Evolutionary conservation across 78 protist species (phyloP), one percentile per base, ranked within the genome.

Genomic region (Salpingoeca rosetta): DNA sequence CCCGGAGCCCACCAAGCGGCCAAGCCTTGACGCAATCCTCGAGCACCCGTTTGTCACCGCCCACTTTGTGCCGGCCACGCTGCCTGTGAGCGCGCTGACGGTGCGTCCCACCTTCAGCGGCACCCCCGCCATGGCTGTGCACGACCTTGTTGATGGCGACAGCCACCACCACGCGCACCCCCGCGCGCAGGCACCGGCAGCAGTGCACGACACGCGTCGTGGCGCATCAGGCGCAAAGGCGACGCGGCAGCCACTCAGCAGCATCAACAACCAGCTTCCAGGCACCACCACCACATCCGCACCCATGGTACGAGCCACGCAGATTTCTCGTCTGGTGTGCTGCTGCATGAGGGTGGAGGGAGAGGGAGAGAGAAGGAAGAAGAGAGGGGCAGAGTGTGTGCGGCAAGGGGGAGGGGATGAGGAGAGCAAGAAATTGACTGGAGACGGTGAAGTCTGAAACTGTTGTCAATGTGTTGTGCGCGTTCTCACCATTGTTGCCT

Each of bases 1-100:
- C 82, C 80, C 90, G 11, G 41, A 86, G 51, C 98, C 98, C 12
- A 86, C 1, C 3, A 38, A 12, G 3, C 84, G 94, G 1, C 94
- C 94, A 0, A 81, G 80, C 36, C 28, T 88, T 41, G 51, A 42
- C 27, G 78, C n/a, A 27, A 88, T 92, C 65, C 75, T 1, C 25
- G 84, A 0, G 28, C 85, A 92, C 39, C 84, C 88, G 36, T 89
- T 88, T 76, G 75, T 91, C 81, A 7, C 2, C 38, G 0, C 0
- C 41, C 31, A 1, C 36, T 35, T 1, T 11, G 74, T 78, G 72
- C 81, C 87, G 38, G n/a, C 81, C 38, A 0, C 36, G n/a, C 75
- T 83, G 31, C 88, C 92, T 57, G 2, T 1, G 42, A 42, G 86
- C 37, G 25, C 51, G 25, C 80, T 83, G 40, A 25, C 1, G 38